Base-by-base conservation (phyloP, 805 yeast genomes). In the Suhomyces tanzawaensis region DNA sequence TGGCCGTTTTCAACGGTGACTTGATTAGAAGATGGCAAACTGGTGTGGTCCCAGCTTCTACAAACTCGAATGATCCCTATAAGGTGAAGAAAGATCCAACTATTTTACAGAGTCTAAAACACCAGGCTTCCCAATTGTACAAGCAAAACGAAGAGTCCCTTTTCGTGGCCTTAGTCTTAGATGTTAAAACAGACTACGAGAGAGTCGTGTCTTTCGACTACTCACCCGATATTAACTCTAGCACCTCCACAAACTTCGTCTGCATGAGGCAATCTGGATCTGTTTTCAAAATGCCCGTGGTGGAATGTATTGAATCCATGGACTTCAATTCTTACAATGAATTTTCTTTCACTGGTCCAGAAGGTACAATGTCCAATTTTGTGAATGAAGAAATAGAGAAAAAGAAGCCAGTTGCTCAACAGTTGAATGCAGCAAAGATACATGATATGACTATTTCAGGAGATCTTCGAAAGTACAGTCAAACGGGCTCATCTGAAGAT, bases 191-290 rank as follows among this genome's bases (percentile, higher is more conserved):
- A 0, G 85, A 82, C 37, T 81, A 76, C 51, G 95, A 89, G 47
- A 73, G 90, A 48, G 95, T 89, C 1, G 79, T 84, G 1, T 82
- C 95, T 0, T 89, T 83, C 61, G 96, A 89, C 57, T 89, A 88
- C 55, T 76, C 81, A n/a, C 79, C 82, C 1, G 79, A 76, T 40
- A 42, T 61, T 3, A 39, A 52, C 4, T 64, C 77, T 2, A 62
- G 57, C n/a, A 72, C 80, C 16, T 74, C 78, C 1, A 74, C 85
- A 7, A 79, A 82, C 48, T 71, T 86, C 40, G 79, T 90, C 19
- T 89, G 97, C 58, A 83, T 90, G 84, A 70, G 96, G 46, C 95
- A 87, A 51, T 85, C 95, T 1, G 97, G 97, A 3, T 82, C 86
- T 37, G 81, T 89, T 0, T 89, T 85, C 59, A 71, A 83, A 41